Evolutionary conservation across 371 early-diverging fungal species (phyloP).

Genomic region (Lichtheimia ornata): DNA sequence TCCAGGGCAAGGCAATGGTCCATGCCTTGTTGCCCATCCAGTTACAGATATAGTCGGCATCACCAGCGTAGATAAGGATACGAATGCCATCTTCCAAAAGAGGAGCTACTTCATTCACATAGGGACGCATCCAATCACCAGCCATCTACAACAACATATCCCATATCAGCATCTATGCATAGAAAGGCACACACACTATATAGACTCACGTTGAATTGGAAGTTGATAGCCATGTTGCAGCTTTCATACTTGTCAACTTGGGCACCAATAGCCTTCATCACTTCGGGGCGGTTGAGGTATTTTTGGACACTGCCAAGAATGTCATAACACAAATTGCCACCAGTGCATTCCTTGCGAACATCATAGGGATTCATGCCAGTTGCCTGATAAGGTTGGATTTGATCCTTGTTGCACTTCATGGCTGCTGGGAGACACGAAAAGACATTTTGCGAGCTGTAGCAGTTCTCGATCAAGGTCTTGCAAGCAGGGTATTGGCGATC

Average conservation of each 20-base stretch:
- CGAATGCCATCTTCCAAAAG: slow-evolving; percentile 81
- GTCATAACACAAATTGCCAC: slow-evolving; percentile 74
- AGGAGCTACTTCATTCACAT: slow-evolving; percentile 66
- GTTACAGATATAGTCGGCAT: slow-evolving; percentile 85
- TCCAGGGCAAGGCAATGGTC: slow-evolving; percentile 81
- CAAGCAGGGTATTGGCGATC: slow-evolving; percentile 71
- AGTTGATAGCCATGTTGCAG: slow-evolving; percentile 75
- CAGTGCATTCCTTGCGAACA: slow-evolving; percentile 38
- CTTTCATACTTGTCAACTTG: slow-evolving; percentile 63
- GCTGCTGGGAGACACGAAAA: slow-evolving; percentile 81
- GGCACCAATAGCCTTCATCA: slow-evolving; percentile 73
- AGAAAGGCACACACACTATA: slow-evolving; percentile 58
- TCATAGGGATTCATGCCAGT: slow-evolving; percentile 78
- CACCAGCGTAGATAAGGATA: slow-evolving; percentile 85
- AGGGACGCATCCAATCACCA: slow-evolving; percentile 91
- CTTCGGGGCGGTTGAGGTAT: slow-evolving; percentile 73
- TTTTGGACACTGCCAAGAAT: slow-evolving; percentile 75
- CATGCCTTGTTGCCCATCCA: slow-evolving; percentile 94
- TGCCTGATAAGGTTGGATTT: slow-evolving; percentile 58
- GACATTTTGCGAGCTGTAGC: slow-evolving; percentile 77
- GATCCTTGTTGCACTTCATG: slow-evolving; percentile 78
- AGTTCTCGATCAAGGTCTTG: slow-evolving; percentile 70
- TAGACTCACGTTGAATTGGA: slow-evolving; percentile 51
- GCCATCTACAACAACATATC: slow-evolving; percentile 42
- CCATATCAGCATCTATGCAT: slow-evolving; percentile 64